Evolutionary conservation across 306 rosid genomes (phyloP), one percentile per base, ranked within the genome.

Genomic region (Cucurbita pepo): DNA sequence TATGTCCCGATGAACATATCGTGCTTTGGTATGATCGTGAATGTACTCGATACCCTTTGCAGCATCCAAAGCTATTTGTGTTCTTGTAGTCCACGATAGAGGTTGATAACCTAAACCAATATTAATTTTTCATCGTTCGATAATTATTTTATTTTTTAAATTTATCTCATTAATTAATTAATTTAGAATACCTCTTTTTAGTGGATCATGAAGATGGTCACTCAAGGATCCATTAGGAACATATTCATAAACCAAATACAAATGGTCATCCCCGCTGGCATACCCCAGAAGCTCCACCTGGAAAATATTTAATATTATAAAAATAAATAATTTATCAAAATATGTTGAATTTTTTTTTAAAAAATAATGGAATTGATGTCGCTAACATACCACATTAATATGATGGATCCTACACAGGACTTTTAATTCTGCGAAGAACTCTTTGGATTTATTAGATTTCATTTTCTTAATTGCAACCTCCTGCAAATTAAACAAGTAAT

Each of bases 31-130:
- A 78, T 90, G 90, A 79, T 92, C 96, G 48, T 88, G 96, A 75
- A 92, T 90, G 77, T 92, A 92, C 69, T 90, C 98, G 13, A 92
- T 78, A 21, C 98, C 98, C 80, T 90, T 92, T 69, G 90, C 96
- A 43, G 93, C 63, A 66, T 87, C 98, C 10, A 92, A 75, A 43
- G 98, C 98, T 75, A 92, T 92, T 73, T 88, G 96, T 63, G 79
- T 56, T 90, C 96, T 87, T 59, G 90, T 82, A 40, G 84, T 77
- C 98, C 98, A 92, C n/a, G 96, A 83, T 38, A 92, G 88, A 45
- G 90, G 89, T 77, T 84, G 91, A 71, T 81, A 69, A 77, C 97
- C 95, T 89, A 79, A 50, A 77, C 75, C 67, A 1, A 2, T 13
- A 15, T 19, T 8, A 62, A 38, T 1, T 38, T 4, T 62, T 62